Evolutionary conservation across 179 eudicot genomes (phyloP), one percentile per base, ranked within the genome.

Genomic region (Actinidia polygama): DNA sequence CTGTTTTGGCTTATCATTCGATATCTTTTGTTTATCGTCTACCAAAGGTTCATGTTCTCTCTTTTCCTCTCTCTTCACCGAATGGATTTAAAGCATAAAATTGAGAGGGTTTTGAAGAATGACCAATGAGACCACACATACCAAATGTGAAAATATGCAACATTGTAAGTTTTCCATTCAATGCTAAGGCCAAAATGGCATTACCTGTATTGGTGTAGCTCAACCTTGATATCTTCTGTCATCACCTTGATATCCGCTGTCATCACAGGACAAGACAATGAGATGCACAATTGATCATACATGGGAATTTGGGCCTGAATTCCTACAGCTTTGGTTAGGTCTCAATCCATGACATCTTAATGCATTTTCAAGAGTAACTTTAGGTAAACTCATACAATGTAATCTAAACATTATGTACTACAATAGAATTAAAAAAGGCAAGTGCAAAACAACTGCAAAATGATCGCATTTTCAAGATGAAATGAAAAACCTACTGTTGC

Each of bases 191-290:
- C 74, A 87, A 72, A 46, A 87, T 75, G 75, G 72, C 84, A 77
- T 76, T 80, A 23, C 89, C 89, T 76, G 84, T 58, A 57, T 84
- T 76, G 46, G 87, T 85, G 75, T 87, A 87, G 24, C 54, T n/a
- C 77, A 87, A 66, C 83, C 85, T 84, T 71, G 84, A 83, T 36
- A 87, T 82, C 89, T 87, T 84, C 83, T 79, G 70, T 72, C 51
- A 77, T 81, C 19, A 46, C 36, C 85, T 84, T 71, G 84, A 83
- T 36, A 87, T 82, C 89, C 84, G 85, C 85, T 79, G 70, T 72
- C 51, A 77, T 81, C 19, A 46, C 36, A 40, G 11, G 63, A 64
- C 11, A 51, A 59, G 69, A 14, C 46, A 63, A 63, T 47, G 57
- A 63, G 59, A 78, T 18, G 23, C 51, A 19, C 53, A 62, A 49